Evolutionary conservation across 1,139 yeast species (phyloP).

Genomic region (Kluyveromyces marxianus): DNA sequence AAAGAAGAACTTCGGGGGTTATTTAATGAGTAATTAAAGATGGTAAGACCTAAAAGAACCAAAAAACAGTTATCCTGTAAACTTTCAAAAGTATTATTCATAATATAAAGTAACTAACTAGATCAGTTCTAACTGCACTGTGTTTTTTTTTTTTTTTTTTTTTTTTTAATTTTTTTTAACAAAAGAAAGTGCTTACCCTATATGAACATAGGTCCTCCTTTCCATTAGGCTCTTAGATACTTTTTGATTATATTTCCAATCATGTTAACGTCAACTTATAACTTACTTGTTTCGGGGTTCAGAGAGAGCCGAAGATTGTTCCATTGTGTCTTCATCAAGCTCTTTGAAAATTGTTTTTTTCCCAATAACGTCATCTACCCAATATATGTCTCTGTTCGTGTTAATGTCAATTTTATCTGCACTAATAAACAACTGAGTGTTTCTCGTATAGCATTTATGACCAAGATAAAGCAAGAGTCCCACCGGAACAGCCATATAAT

Average conservation of each 20-base stretch:
- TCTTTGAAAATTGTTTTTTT: constrained; percentile 24
- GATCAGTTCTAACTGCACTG: no score
- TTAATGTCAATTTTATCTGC: constrained; percentile 40
- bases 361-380: neutral
- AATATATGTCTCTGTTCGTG: constrained; percentile 37
- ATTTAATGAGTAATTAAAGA: no score
- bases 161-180: no score
- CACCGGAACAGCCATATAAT: constrained; percentile 43
- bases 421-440: constrained; percentile 31
- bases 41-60: no score
- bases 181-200: neutral
- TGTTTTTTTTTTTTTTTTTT: no score
- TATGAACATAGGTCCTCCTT: neutral
- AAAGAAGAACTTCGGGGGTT: no score
- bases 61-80: no score
- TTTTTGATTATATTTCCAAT: neutral
- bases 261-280: neutral
- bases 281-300: neutral
- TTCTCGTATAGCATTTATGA: constrained; percentile 38
- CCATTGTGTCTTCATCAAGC: neutral
- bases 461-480: constrained; percentile 37
- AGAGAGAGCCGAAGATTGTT: neutral
- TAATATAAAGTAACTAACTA: no score
- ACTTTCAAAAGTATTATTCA: no score
- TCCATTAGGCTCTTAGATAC: neutral